A percentile compares a stretch with the other conserved stretches of the same genome.
Conservation (phyloP, 805 yeast genomes). For the Cyberlindnera misumaiensis region DNA sequence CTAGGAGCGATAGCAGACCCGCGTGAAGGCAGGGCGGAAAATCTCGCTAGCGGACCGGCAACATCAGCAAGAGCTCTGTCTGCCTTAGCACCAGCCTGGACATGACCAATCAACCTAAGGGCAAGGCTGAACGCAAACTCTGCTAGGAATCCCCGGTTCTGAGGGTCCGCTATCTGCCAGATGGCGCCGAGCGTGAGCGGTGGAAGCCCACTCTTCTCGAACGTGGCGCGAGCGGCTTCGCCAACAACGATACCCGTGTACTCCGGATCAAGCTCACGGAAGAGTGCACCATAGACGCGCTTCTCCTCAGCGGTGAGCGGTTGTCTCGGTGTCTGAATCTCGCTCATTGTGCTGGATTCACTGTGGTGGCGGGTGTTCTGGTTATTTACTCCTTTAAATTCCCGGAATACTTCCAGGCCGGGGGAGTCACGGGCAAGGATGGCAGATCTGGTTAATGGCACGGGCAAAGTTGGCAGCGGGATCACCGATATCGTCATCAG, state of each 20-base stretch:
- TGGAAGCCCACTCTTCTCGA: conserved; percentile 81
- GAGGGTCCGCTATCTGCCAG: conserved; percentile 93
- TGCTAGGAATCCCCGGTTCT: conserved; percentile 77
- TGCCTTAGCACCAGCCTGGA: conserved; percentile 64
- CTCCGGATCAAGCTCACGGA: conserved; percentile 74
- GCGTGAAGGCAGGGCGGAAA: conserved; percentile 22
- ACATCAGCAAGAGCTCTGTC: conserved; percentile 46
- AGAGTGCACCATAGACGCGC: conserved; percentile 63
- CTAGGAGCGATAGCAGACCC: too few species aligned
- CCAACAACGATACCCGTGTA: conserved; percentile 81
- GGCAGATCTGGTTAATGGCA: too few species aligned
- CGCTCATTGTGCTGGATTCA: conserved; percentile 6
- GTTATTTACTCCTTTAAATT: too few species aligned
- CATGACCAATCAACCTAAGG: conserved; percentile 82
- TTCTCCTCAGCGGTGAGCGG: conserved; percentile 68
- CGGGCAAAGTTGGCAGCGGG: too few species aligned
- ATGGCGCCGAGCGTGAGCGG: conserved; percentile 77
- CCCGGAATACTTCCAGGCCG: too few species aligned
- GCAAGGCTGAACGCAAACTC: conserved; percentile 79
- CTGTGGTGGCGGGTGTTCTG: too few species aligned
- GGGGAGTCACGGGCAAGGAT: too few species aligned
- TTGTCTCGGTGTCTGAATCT: conserved; percentile 19
- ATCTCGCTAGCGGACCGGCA: conserved; percentile 62
- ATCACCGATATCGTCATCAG: too few species aligned
- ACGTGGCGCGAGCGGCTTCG: conserved; percentile 70